Evolutionary conservation across 2,329 filamentous ascomycete species (phyloP).

Genomic region (Trichoderma polysporum): DNA sequence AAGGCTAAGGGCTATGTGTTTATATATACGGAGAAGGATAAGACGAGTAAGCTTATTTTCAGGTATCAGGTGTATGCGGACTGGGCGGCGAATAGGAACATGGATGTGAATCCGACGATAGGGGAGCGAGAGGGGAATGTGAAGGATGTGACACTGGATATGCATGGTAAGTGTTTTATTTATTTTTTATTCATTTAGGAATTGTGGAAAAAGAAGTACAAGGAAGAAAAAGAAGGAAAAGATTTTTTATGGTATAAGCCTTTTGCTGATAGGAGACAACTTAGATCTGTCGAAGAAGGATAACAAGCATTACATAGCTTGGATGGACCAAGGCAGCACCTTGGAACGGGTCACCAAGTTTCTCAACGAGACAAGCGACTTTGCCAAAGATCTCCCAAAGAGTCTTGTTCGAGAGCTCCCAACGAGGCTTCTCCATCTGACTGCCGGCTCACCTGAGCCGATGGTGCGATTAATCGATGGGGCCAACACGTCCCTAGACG

Average conservation of each 20-base stretch:
- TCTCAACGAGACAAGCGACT: neutral
- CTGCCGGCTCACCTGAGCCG: neutral
- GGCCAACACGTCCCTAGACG: neutral
- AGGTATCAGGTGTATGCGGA: conserved; percentile 1
- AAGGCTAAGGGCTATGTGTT: neutral
- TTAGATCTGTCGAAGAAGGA: neutral
- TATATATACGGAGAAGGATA: neutral
- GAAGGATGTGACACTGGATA: conserved; percentile 2
- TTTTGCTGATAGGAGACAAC: neutral
- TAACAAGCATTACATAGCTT: neutral
- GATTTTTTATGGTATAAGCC: neutral
- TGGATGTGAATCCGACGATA: conserved; percentile 3
- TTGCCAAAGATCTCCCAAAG: neutral
- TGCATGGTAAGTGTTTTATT: neutral
- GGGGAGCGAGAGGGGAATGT: conserved; percentile 7
- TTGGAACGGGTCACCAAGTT: neutral
- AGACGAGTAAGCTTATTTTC: conserved; percentile 1
- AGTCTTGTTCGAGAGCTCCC: neutral
- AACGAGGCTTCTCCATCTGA: neutral
- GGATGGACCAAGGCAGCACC: neutral
- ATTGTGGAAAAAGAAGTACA: too few species aligned
- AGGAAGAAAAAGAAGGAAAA: neutral
- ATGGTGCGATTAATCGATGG: conserved; percentile 1
- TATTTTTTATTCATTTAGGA: too few species aligned
- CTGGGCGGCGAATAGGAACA: conserved; percentile 10